phyloP scores from a whole-genome alignment of 1,139 yeast species.

The Kodamaea alishanica region DNA sequence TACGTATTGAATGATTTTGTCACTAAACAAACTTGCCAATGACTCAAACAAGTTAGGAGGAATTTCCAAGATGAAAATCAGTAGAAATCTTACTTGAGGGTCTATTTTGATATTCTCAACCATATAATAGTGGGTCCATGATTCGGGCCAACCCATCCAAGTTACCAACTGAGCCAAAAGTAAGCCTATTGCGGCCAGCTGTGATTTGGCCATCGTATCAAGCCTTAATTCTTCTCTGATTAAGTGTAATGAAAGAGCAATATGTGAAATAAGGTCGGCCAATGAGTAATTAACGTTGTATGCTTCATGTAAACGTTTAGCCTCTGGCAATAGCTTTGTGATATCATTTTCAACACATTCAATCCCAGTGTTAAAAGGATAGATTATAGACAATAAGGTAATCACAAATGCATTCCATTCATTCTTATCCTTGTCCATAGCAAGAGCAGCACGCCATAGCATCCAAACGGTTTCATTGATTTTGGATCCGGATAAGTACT shows the following conservation, averaged over 20 bases:
- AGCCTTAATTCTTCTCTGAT: conserved; percentile 72
- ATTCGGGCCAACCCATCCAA: conserved; percentile 74
- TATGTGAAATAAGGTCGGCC: conserved; percentile 53
- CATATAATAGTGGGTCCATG: conserved; percentile 62
- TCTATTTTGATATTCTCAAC: conserved; percentile 24
- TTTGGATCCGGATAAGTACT: conserved; percentile 54
- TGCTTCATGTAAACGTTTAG: conserved; percentile 28
- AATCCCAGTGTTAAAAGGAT: conserved; percentile 35
- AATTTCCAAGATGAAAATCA: conserved; percentile 38
- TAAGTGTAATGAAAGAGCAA: conserved; percentile 69
- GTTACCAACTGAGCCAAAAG: conserved; percentile 58
- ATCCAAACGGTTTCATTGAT: conserved; percentile 57
- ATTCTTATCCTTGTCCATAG: conserved; percentile 36
- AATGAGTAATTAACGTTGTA: conserved; percentile 36
- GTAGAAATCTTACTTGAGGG: conserved; percentile 28
- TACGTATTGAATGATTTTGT: conserved; percentile 49
- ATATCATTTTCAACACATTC: conserved; percentile 28
- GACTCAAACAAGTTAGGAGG: conserved; percentile 61
- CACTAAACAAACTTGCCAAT: conserved; percentile 48
- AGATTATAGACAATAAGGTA: conserved; percentile 46
- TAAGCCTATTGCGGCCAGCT: conserved; percentile 41
- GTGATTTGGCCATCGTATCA: conserved; percentile 42
- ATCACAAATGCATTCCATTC: conserved; percentile 66
- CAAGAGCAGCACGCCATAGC: conserved; percentile 59
- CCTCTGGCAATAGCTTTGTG: conserved; percentile 38